Evolutionary conservation across 1,139 yeast species (phyloP).

Genomic region (Suhomyces chickasaworum): DNA sequence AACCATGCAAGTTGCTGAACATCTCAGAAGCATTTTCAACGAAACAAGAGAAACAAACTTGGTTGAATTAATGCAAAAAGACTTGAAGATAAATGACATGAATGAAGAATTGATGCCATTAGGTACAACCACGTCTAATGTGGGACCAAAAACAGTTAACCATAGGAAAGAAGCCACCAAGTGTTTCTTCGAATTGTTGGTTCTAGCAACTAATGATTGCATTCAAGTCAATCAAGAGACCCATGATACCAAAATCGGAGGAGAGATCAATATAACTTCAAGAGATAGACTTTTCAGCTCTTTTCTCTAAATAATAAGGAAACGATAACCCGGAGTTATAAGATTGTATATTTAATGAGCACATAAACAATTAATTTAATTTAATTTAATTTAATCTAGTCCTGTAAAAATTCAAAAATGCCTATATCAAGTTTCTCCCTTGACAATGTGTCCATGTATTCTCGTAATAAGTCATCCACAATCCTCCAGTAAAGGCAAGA

Average conservation of each 20-base stretch:
- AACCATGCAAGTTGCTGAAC: conserved; percentile 58
- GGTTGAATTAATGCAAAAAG: conserved; percentile 44
- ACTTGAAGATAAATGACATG: conserved; percentile 24
- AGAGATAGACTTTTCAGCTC: conserved; percentile 51
- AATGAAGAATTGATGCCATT: conserved; percentile 27
- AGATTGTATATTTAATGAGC: conserved; percentile 21
- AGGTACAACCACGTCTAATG: conserved; percentile 26
- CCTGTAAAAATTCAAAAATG: conserved; percentile 13
- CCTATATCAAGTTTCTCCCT: conserved; percentile 14
- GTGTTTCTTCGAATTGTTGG: conserved; percentile 80
- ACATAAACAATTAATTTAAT: not conserved
- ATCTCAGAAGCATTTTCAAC: conserved; percentile 43
- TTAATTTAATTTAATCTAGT: not conserved
- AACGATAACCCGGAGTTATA: conserved; percentile 9
- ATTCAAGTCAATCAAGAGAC: conserved; percentile 58
- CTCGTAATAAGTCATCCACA: conserved; percentile 20
- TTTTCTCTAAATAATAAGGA: conserved; percentile 28
- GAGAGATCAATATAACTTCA: conserved; percentile 56
- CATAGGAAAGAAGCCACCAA: conserved; percentile 66
- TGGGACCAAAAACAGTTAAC: conserved; percentile 25
- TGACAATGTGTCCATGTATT: conserved; percentile 6
- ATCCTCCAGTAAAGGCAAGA: conserved; percentile 23
- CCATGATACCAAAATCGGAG: conserved; percentile 48
- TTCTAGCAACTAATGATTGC: conserved; percentile 78
- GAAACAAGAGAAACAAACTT: conserved; percentile 33